Conservation (phyloP, 768 basidiomycete species). For the Termitomyces sp. region DNA sequence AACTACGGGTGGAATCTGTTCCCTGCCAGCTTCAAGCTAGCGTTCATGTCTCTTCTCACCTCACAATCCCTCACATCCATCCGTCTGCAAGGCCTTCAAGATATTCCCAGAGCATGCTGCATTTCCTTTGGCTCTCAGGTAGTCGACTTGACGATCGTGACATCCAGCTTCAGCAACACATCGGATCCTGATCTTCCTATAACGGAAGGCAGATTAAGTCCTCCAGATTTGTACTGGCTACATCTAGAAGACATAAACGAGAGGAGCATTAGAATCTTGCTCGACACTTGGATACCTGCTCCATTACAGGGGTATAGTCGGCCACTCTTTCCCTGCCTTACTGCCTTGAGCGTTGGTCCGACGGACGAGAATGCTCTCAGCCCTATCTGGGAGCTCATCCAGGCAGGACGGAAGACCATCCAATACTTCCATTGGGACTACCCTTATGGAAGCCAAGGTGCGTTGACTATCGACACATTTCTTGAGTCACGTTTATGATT, state of each 20-base stretch:
- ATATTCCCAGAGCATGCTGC: slow-evolving; percentile 2
- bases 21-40: slow-evolving; percentile 1
- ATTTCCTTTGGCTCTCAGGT: slow-evolving; percentile 1
- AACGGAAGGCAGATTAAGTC: background rate
- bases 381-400: background rate
- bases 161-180: background rate
- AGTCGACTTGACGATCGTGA: background rate
- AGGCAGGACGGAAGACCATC: slow-evolving; percentile 1
- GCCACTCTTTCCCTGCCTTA: background rate
- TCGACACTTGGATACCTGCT: background rate
- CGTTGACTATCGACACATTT: background rate
- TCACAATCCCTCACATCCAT: background rate
- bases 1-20: slow-evolving; percentile 1
- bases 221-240: slow-evolving; percentile 1
- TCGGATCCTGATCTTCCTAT: slow-evolving; percentile 1
- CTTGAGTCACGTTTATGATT: background rate
- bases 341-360: slow-evolving; percentile 1
- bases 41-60: slow-evolving; percentile 1
- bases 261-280: slow-evolving; percentile 1
- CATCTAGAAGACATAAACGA: slow-evolving; percentile 4
- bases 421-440: slow-evolving; percentile 11
- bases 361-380: background rate
- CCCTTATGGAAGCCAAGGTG: slow-evolving; percentile 1
- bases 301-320: background rate
- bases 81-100: slow-evolving; percentile 1